Conservation (phyloP, 2,329 filamentous ascomycete genomes). For the Mollisiaceae sp. region DNA sequence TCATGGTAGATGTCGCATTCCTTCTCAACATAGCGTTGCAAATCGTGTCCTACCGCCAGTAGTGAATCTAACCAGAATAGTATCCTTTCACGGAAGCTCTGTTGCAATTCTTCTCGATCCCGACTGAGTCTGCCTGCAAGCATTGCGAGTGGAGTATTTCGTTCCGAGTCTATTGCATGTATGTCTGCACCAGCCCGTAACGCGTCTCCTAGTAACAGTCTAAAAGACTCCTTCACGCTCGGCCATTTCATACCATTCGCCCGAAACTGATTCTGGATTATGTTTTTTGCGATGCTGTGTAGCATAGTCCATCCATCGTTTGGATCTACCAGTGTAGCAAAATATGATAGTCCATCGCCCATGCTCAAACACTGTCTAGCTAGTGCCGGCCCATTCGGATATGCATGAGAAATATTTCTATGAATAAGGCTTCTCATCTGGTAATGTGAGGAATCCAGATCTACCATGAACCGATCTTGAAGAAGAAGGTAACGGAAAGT, state of each 20-base stretch:
- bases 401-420: not conserved
- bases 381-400: not conserved
- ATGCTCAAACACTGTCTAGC: not conserved
- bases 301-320: not conserved
- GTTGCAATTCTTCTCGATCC: not conserved
- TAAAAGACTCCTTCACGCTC: not conserved
- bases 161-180: not conserved
- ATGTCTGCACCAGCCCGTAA: not conserved
- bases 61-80: not conserved
- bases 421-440: not conserved
- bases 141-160: not conserved
- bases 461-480: not conserved
- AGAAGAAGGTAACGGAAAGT: not conserved
- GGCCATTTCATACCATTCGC: not conserved
- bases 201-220: not conserved
- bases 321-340: not conserved
- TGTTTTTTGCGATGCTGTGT: not conserved
- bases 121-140: not conserved
- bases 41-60: not conserved
- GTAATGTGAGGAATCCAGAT: not conserved
- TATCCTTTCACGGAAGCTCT: not conserved
- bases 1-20: not conserved
- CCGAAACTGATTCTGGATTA: not conserved
- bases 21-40: not conserved
- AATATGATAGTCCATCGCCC: not conserved